Conservation (phyloP, 495 filamentous ascomycete genomes). For the Talaromyces trachyspermus region DNA sequence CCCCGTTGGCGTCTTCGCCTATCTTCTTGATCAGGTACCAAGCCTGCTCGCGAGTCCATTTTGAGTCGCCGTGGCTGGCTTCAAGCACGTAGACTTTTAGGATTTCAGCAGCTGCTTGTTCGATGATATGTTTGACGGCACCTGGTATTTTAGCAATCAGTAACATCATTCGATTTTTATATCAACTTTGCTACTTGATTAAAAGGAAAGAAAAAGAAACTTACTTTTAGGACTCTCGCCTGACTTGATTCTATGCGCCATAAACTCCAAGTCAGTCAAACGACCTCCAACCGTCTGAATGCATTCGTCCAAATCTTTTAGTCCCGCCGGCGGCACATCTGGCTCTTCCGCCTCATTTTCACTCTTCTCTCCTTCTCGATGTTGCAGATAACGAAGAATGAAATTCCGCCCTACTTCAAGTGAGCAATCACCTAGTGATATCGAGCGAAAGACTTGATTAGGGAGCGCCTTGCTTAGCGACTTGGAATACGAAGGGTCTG, state of each 20-base stretch:
- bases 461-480: conserved; percentile 80
- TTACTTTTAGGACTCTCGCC: conserved; percentile 71
- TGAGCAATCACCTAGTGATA: conserved; percentile 76
- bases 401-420: conserved; percentile 82
- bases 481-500: conserved; percentile 84
- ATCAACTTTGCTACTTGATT: conserved; percentile 13
- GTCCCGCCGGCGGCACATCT: conserved; percentile 26
- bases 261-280: conserved; percentile 87
- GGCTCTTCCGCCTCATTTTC: conserved; percentile 25
- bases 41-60: conserved; percentile 78
- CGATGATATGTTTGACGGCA: conserved; percentile 84
- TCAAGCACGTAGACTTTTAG: conserved; percentile 84
- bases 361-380: conserved; percentile 32
- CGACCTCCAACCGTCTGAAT: conserved; percentile 81
- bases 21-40: conserved; percentile 81
- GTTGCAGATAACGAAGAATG: conserved; percentile 74
- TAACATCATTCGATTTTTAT: no score
- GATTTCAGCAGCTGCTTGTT: conserved; percentile 81
- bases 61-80: conserved; percentile 30
- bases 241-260: conserved; percentile 81
- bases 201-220: conserved; percentile 6
- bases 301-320: conserved; percentile 67
- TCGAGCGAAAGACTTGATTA: conserved; percentile 81
- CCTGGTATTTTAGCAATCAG: no score
- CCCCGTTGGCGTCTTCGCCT: conserved; percentile 42